Evolutionary conservation across 2,329 filamentous ascomycete species (phyloP).

Genomic region (Daldinia eschscholtzii): DNA sequence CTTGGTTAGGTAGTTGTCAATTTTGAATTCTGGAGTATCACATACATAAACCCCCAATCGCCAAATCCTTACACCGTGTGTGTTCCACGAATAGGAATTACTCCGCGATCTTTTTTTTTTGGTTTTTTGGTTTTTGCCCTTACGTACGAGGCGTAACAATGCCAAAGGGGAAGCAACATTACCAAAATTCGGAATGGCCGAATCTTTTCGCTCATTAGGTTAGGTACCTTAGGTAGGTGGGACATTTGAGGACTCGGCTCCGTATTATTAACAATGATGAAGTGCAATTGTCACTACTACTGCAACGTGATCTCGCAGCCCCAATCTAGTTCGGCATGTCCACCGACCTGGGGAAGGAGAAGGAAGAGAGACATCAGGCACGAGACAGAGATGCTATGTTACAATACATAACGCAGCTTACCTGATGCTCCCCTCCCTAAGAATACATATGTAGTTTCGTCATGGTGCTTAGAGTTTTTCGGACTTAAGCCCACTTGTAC

Average conservation of each 20-base stretch:
- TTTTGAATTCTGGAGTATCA: conserved; percentile 1
- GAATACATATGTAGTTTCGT: conserved; percentile 15
- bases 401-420: conserved; percentile 13
- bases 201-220: conserved; percentile 4
- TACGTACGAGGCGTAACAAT: background rate
- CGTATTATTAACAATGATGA: conserved; percentile 14
- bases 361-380: background rate
- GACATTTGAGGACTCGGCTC: background rate
- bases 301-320: conserved; percentile 33
- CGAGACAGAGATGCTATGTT: background rate
- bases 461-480: conserved; percentile 16
- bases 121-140: background rate
- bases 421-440: too few relatives aligned
- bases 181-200: conserved; percentile 29
- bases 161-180: background rate
- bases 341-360: conserved; percentile 2
- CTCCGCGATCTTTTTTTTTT: background rate
- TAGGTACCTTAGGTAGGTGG: too few relatives aligned
- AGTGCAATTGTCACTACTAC: background rate
- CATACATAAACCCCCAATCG: background rate
- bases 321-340: conserved; percentile 24
- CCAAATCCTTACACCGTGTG: background rate
- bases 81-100: background rate
- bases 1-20: background rate
- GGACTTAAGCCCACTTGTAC: conserved; percentile 24